phyloP scores from a whole-genome alignment of 2,329 filamentous ascomycete genomes.

The Monilinia polystroma region DNA sequence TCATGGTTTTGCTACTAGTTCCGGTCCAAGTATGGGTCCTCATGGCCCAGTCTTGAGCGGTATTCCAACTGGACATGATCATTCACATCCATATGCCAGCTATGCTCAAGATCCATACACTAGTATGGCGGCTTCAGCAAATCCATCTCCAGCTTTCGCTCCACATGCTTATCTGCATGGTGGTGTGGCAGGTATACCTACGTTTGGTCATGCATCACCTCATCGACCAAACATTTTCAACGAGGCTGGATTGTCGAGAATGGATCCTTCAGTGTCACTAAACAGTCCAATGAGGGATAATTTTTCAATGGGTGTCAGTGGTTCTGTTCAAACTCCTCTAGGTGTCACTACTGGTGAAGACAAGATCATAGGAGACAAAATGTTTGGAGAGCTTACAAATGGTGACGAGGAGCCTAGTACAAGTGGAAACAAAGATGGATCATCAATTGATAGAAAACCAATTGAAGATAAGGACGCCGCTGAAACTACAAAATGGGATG shows the following conservation, averaged over 20 bases:
- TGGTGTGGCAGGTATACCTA: conserved; percentile 29
- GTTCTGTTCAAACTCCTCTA: conserved; percentile 13
- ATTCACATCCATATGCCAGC: conserved; percentile 35
- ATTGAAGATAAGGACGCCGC: conserved; percentile 24
- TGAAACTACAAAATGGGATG: conserved; percentile 29
- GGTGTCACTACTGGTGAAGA: conserved; percentile 23
- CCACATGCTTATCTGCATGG: conserved; percentile 38
- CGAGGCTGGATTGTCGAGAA: conserved; percentile 34
- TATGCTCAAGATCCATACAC: conserved; percentile 35
- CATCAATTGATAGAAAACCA: background rate
- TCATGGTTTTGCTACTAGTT: conserved; percentile 32
- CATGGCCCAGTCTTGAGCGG: conserved; percentile 36
- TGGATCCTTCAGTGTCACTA: conserved; percentile 34
- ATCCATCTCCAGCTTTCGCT: conserved; percentile 37
- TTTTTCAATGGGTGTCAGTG: conserved; percentile 25
- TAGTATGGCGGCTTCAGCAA: conserved; percentile 31
- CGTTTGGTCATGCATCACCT: conserved; percentile 29
- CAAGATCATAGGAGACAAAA: conserved; percentile 31
- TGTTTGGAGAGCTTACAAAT: conserved; percentile 41
- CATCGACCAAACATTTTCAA: conserved; percentile 34
- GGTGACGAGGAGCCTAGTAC: conserved; percentile 29
- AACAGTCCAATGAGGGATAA: conserved; percentile 36
- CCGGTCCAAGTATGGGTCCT: conserved; percentile 28
- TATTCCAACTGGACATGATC: conserved; percentile 33
- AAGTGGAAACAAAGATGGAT: conserved; percentile 5